Conservation (phyloP, 352 stramenopile species). For the Phytophthora quininea region DNA sequence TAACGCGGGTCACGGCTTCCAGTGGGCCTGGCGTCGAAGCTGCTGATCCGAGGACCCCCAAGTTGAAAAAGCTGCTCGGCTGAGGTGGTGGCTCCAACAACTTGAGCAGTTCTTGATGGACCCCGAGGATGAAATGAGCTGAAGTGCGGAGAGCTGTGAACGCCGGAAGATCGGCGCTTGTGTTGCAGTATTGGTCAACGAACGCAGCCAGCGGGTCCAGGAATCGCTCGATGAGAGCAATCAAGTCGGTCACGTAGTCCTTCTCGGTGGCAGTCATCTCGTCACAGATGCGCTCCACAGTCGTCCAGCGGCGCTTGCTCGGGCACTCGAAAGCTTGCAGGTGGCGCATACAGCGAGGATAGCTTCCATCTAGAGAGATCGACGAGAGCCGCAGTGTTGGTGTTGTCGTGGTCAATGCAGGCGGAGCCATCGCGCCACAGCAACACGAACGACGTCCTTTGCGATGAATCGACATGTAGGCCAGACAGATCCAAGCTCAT, state of each 20-base stretch:
- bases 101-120: slow-evolving; percentile 34
- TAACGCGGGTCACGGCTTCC: slow-evolving; percentile 33
- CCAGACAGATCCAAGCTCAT: no score
- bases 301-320: slow-evolving; percentile 36
- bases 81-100: slow-evolving; percentile 14
- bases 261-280: slow-evolving; percentile 37
- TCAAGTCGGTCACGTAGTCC: slow-evolving; percentile 39
- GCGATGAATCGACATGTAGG: neutral
- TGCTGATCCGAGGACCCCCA: slow-evolving; percentile 4
- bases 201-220: slow-evolving; percentile 29
- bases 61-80: slow-evolving; percentile 25
- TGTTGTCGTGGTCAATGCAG: slow-evolving; percentile 21
- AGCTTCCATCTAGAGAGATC: slow-evolving; percentile 25
- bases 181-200: slow-evolving; percentile 9
- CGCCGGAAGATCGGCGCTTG: slow-evolving; percentile 23
- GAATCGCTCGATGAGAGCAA: slow-evolving; percentile 25
- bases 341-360: slow-evolving; percentile 34
- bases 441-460: slow-evolving; percentile 21
- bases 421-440: slow-evolving; percentile 18
- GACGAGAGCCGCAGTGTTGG: slow-evolving; percentile 23
- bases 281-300: slow-evolving; percentile 33
- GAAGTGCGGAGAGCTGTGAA: slow-evolving; percentile 20
- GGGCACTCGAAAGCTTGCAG: slow-evolving; percentile 29
- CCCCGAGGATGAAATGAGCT: slow-evolving; percentile 27
- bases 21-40: slow-evolving; percentile 9